Evolutionary conservation across 495 filamentous ascomycete genomes (phyloP).

Genomic region (Aspergillus biplanus): DNA sequence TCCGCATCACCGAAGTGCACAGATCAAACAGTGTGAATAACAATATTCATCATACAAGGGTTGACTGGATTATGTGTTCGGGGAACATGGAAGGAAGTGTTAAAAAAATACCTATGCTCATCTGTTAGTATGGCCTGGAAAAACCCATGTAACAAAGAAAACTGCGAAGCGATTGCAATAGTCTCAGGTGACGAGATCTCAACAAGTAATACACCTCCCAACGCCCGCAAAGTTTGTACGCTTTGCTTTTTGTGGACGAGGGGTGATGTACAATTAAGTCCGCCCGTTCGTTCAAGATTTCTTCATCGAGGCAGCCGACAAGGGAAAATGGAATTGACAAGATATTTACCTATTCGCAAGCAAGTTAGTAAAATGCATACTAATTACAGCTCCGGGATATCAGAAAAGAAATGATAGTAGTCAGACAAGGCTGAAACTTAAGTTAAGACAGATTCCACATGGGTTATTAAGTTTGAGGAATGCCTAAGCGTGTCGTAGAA

Average conservation of each 20-base stretch:
- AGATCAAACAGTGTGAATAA: constrained; percentile 99
- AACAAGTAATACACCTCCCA: constrained; percentile 80
- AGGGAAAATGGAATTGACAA: constrained; percentile 24
- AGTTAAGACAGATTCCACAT: constrained; percentile 81
- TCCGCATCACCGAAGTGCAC: constrained; percentile 50
- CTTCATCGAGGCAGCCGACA: constrained; percentile 64
- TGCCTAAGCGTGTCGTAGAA: constrained; percentile 84
- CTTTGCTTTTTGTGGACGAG: constrained; percentile 67
- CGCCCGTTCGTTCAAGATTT: constrained; percentile 98
- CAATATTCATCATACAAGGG: constrained; percentile 67
- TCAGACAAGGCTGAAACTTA: constrained; percentile 99
- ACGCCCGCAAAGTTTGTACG: constrained; percentile 87
- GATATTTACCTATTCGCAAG: constrained; percentile 57
- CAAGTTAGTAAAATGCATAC: constrained; percentile 46
- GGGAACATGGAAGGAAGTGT: constrained; percentile 15
- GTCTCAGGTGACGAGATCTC: constrained; percentile 96
- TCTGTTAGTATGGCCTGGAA: constrained; percentile 23
- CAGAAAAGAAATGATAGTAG: constrained; percentile 31
- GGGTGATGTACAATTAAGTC: constrained; percentile 81
- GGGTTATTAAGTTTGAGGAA: constrained; percentile 93
- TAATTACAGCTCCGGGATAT: constrained; percentile 26
- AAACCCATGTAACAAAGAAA: constrained; percentile 11
- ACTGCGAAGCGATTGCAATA: constrained; percentile 27
- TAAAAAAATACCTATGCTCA: constrained; percentile 36
- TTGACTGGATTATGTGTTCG: constrained; percentile 38